Base-by-base conservation (phyloP, 176 grass and related monocot genomes). In the Chloris gayana region DNA sequence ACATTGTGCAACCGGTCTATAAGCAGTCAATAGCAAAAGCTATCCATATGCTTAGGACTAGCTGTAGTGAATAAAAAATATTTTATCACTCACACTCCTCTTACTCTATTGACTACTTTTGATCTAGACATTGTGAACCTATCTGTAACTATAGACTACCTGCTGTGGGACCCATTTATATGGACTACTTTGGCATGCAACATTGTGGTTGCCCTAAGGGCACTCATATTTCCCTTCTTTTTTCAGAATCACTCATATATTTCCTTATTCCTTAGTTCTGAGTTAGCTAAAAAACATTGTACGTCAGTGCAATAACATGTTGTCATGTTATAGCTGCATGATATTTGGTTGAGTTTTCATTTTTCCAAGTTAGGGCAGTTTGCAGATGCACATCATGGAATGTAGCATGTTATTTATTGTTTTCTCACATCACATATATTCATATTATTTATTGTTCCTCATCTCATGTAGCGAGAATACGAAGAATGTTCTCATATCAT, bases 401-500 rank as follows among this genome's bases (percentile, higher is more conserved):
- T 79, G 46, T 45, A 68, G 22, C 46, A 64, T 80, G 59, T 9
- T 74, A 46, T 87, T 70, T 82, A 33, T 56, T 75, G 10, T 83
- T 84, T 67, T 29, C 3, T 84, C 8, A 64, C 4, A 39, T 18
- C 9, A 18, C 18, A 44, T 70, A 82, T 85, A 14, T 72, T 84
- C 58, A 6, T 85, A 74, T 82, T 34, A 75, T 85, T 83, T 74
- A 74, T 79, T 4, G 15, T 32, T 78, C 8, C 76, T 70, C 69
- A 34, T 88, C 65, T 74, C 76, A 70, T 88, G 60, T 76, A 99
- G 97, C 14, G 97, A 99, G 71, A 99, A 89, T 85, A 93, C 91
- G 54, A 99, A 95, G 80, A 93, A 93, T 79, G 74, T 86, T 47
- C 97, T 99, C 45, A 63, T 93, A 67, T 93, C 90, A 67, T 96